Percentiles rank a stretch among this genome's conserved stretches.
Conservation (phyloP, 2,329 filamentous ascomycete genomes). For the Boeremia lycopersici region DNA sequence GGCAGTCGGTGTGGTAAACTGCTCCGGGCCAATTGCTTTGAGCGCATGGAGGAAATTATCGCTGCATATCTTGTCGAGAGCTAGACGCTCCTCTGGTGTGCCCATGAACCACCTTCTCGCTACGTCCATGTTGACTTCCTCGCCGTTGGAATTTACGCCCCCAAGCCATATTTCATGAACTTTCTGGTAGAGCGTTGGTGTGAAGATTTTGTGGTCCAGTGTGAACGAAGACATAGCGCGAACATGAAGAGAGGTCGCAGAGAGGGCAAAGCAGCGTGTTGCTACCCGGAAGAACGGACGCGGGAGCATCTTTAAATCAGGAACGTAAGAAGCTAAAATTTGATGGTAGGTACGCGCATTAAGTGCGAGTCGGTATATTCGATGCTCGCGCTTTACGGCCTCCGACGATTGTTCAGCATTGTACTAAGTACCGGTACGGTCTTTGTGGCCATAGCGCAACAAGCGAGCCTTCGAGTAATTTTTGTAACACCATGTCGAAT, state of each 20-base stretch:
- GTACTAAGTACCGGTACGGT: neutral
- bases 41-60: constrained; percentile 45
- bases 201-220: constrained; percentile 50
- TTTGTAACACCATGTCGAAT: neutral
- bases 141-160: constrained; percentile 36
- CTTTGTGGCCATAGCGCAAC: constrained; percentile 3
- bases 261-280: constrained; percentile 9
- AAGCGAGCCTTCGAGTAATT: neutral
- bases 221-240: constrained; percentile 42
- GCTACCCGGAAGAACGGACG: constrained; percentile 7
- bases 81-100: constrained; percentile 39
- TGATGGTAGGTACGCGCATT: neutral
- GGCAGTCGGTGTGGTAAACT: constrained; percentile 38
- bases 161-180: constrained; percentile 50
- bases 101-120: constrained; percentile 48
- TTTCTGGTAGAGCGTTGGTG: constrained; percentile 44
- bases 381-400: constrained; percentile 10
- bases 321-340: neutral
- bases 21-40: constrained; percentile 45
- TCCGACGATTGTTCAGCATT: constrained; percentile 15
- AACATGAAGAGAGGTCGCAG: constrained; percentile 4
- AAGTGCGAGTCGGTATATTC: constrained; percentile 5
- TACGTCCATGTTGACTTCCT: constrained; percentile 26
- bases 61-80: constrained; percentile 47
- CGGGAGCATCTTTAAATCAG: constrained; percentile 2